Evolutionary conservation across 2,329 filamentous ascomycete genomes (phyloP), one percentile per base, ranked within the genome.

Genomic region (Calonectria hongkongensis): DNA sequence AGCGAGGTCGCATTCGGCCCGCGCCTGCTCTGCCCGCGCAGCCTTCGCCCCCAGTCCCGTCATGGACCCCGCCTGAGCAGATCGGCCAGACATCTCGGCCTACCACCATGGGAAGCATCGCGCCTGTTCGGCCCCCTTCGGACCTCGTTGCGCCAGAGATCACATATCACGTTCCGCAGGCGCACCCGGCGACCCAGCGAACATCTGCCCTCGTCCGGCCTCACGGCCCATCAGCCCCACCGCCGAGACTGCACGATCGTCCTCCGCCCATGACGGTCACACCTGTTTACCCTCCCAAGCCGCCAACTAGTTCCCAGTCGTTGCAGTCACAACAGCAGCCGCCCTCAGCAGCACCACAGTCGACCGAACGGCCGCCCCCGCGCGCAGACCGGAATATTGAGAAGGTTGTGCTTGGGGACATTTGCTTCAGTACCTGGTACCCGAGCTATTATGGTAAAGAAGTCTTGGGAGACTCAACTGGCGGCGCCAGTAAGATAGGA

Each of bases 361-460:
- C 80, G 2, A 75, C 77, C 16, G 78, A 82, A 43, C 84, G 83
- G 33, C 79, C 83, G 1, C 84, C 85, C 7, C 85, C 83, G 1
- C 83, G 84, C 43, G 81, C 88, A 12, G 92, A 94, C 78, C 94
- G 94, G 70, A 98, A 97, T 82, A 93, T 98, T 76, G 92, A 95
- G 81, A 94, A 95, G 82, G 94, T 98, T 65, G 93, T 98, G 68
- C 88, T 98, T 73, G 96, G 96, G 5, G 92, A 95, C 79, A 88
- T 97, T 39, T 92, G 92, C 79, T 97, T 98, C 86, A 92, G 93
- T 79, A 94, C 96, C 3, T 98, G 96, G 95, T 98, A 97, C 83
- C 95, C 95, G 9, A 97, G 95, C 18, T 97, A 96, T 83, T 98
- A 98, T 83, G 88, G 88, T 85, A 98, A 90, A 87, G 95, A 92